Conservation (phyloP, 805 yeast genomes). For the Saccharomycopsis sp. region DNA sequence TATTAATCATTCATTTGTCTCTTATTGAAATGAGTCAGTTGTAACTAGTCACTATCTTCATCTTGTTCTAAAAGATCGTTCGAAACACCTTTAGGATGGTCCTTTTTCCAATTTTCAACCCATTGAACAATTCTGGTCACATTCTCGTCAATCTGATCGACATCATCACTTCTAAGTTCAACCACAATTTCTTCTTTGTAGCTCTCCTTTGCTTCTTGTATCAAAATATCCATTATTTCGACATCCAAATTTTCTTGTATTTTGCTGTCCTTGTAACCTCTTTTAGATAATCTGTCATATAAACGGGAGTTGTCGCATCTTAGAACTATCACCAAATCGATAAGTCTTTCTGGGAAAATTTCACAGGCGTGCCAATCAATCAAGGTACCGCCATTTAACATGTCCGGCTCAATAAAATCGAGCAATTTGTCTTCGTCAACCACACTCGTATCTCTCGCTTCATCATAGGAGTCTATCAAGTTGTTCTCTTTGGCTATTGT, state of each 20-base stretch:
- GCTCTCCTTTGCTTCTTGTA: constrained; percentile 79
- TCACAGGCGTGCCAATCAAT: constrained; percentile 98
- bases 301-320: constrained; percentile 67
- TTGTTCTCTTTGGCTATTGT: constrained; percentile 73
- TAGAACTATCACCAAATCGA: constrained; percentile 87
- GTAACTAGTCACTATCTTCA: constrained; percentile 4
- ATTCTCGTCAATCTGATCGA: constrained; percentile 77
- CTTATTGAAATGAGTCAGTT: not conserved
- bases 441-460: constrained; percentile 73
- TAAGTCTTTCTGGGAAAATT: constrained; percentile 84
- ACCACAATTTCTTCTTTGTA: constrained; percentile 78
- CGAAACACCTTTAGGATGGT: constrained; percentile 55
- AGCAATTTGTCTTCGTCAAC: constrained; percentile 89
- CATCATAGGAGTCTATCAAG: constrained; percentile 80
- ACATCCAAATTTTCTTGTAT: constrained; percentile 90
- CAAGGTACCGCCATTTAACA: constrained; percentile 80
- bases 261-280: constrained; percentile 77
- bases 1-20: not conserved
- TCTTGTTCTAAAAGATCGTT: constrained; percentile 35
- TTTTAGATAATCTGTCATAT: constrained; percentile 64
- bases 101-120: constrained; percentile 67
- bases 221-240: constrained; percentile 90
- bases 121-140: constrained; percentile 69
- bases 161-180: constrained; percentile 63
- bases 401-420: constrained; percentile 71